Conservation (phyloP, 129 eudicot genomes). For the Daucus carota region DNA sequence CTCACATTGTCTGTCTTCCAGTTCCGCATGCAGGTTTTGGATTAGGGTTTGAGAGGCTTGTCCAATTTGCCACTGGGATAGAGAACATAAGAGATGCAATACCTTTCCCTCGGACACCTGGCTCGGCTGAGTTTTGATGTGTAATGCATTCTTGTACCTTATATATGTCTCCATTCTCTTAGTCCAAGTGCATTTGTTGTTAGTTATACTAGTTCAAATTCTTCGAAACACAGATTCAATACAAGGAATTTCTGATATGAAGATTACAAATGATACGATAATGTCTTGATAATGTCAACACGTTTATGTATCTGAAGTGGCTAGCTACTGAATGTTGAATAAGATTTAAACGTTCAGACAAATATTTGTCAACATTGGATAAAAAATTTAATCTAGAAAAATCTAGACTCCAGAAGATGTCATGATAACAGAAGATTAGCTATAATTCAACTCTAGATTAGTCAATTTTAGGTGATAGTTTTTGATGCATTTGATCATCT, state of each 20-base stretch:
- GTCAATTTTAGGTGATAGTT: neutral
- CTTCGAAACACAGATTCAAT: neutral
- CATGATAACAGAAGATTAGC: neutral
- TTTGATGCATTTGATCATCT: neutral
- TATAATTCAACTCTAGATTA: neutral
- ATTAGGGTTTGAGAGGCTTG: slow-evolving; percentile 94
- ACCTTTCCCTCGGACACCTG: slow-evolving; percentile 93
- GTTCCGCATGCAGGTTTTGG: slow-evolving; percentile 99
- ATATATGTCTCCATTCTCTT: neutral
- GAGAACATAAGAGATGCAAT: slow-evolving; percentile 95
- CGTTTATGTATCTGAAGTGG: neutral
- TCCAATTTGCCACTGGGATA: slow-evolving; percentile 90
- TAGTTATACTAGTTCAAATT: neutral
- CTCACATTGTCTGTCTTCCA: slow-evolving; percentile 26
- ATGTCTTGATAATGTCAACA: neutral
- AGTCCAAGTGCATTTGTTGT: neutral
- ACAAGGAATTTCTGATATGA: neutral
- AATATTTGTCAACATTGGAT: neutral
- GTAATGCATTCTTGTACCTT: neutral
- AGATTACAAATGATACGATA: neutral
- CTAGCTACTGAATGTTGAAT: neutral
- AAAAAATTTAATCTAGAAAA: neutral
- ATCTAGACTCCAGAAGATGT: neutral
- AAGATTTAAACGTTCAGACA: neutral
- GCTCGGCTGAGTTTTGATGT: slow-evolving; percentile 86